Evolutionary conservation across 1,139 yeast species (phyloP).

Genomic region (Protomyces gravidus): DNA sequence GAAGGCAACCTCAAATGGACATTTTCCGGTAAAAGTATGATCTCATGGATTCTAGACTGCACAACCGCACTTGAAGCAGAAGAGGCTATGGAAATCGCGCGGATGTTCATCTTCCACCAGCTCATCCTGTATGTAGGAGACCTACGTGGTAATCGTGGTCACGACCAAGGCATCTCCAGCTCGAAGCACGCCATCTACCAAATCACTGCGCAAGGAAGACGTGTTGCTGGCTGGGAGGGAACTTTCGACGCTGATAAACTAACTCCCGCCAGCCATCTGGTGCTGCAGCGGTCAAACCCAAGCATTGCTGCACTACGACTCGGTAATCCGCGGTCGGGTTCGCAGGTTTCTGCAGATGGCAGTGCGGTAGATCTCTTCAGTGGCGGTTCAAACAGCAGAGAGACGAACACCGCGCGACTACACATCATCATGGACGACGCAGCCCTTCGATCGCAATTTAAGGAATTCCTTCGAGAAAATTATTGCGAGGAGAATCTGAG

Average conservation of each 20-base stretch:
- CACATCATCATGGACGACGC: slow-evolving; percentile 64
- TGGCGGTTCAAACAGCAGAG: slow-evolving; percentile 3
- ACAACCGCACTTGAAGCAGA: slow-evolving; percentile 58
- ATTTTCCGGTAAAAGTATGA: slow-evolving; percentile 69
- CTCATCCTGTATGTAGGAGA: slow-evolving; percentile 48
- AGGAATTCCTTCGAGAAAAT: slow-evolving; percentile 57
- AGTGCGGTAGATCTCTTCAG: neutral
- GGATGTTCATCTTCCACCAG: slow-evolving; percentile 51
- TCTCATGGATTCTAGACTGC: slow-evolving; percentile 89
- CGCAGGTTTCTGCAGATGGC: neutral
- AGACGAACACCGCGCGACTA: slow-evolving; percentile 39
- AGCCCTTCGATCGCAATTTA: slow-evolving; percentile 66
- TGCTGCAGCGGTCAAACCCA: neutral
- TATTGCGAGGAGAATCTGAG: slow-evolving; percentile 72
- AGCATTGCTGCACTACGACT: neutral
- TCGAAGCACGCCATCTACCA: slow-evolving; percentile 44
- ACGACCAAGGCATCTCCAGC: slow-evolving; percentile 33
- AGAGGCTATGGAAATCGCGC: slow-evolving; percentile 62
- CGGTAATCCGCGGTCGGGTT: neutral
- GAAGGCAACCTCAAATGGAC: slow-evolving; percentile 44
- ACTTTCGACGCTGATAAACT: neutral
- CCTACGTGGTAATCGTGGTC: slow-evolving; percentile 35
- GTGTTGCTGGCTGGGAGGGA: slow-evolving; percentile 44
- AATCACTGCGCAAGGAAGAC: slow-evolving; percentile 44
- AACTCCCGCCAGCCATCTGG: neutral